A percentile compares a stretch with the other conserved stretches of the same genome.
Evolutionary conservation across 169 alveolate genomes (phyloP).

Genomic region (Pseudocohnilembus persalinus): DNA sequence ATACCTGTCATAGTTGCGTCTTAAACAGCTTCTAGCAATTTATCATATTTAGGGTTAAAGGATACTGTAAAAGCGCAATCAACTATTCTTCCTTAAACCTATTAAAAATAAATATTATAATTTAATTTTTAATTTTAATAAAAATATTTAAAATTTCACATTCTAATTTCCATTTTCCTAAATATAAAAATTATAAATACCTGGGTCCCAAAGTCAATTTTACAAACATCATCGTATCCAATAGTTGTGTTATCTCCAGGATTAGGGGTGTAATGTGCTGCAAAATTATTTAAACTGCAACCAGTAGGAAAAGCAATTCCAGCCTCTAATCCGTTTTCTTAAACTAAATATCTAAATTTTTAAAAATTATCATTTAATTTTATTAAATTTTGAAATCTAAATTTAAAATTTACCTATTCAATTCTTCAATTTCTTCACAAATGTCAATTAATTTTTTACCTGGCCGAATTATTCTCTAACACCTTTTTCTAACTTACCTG

Average conservation of each 20-base stretch:
- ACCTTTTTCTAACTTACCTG: slow-evolving; percentile 97
- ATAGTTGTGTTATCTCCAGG: slow-evolving; percentile 83
- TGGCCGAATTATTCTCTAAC: slow-evolving; percentile 94
- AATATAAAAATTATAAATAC: slow-evolving; percentile 53
- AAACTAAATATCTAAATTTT: slow-evolving; percentile 94
- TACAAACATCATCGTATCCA: slow-evolving; percentile 93
- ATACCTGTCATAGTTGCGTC: slow-evolving; percentile 99
- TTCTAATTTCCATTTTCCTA: too few relatives aligned
- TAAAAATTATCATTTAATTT: too few relatives aligned
- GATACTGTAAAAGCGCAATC: slow-evolving; percentile 99
- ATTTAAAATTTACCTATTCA: too few relatives aligned
- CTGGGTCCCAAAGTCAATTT: slow-evolving; percentile 99
- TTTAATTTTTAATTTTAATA: too few relatives aligned
- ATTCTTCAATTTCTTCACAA: slow-evolving; percentile 95
- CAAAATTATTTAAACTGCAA: slow-evolving; percentile 94
- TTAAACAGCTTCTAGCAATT: slow-evolving; percentile 93
- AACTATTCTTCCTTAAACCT: slow-evolving; percentile 95
- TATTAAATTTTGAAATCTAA: too few relatives aligned
- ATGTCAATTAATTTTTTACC: slow-evolving; percentile 95
- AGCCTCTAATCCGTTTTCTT: slow-evolving; percentile 94
- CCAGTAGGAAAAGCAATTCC: slow-evolving; percentile 99
- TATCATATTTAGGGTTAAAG: slow-evolving; percentile 91
- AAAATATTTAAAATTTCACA: too few relatives aligned
- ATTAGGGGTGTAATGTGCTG: slow-evolving; percentile 99
- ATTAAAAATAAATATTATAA: too few relatives aligned